phyloP scores from a whole-genome alignment of 441 rosid genomes.

The Isatis lusitanica region DNA sequence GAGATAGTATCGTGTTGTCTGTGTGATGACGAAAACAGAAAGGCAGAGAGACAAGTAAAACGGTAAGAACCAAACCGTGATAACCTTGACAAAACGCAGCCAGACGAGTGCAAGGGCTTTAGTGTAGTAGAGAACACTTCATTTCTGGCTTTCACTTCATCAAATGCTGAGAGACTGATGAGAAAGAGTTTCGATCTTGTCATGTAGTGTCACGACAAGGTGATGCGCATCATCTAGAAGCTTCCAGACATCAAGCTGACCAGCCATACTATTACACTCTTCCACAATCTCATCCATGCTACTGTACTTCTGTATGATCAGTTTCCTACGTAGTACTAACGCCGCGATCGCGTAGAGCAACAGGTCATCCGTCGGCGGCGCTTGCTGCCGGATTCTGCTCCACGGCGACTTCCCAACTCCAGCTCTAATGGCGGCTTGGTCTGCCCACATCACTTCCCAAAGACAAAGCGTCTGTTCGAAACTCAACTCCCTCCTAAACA shows the following conservation, averaged over 20 bases:
- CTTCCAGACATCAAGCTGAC: slow-evolving; percentile 96
- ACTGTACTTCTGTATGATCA: slow-evolving; percentile 79
- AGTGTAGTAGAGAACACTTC: slow-evolving; percentile 34
- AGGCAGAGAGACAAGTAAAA: not conserved
- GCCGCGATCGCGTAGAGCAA: slow-evolving; percentile 90
- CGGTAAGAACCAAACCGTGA: slow-evolving; percentile 22
- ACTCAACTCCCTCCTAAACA: slow-evolving; percentile 84
- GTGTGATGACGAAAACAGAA: slow-evolving; percentile 23
- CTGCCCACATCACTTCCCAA: slow-evolving; percentile 99
- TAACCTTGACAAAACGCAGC: slow-evolving; percentile 33
- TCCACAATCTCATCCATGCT: slow-evolving; percentile 96
- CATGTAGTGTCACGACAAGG: slow-evolving; percentile 79
- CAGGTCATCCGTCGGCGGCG: slow-evolving; percentile 86
- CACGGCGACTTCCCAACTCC: slow-evolving; percentile 83
- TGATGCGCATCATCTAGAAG: slow-evolving; percentile 86
- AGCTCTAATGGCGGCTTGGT: slow-evolving; percentile 87
- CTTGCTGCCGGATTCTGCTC: slow-evolving; percentile 78
- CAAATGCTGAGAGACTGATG: slow-evolving; percentile 34
- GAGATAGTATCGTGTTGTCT: slow-evolving; percentile 26
- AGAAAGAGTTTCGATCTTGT: slow-evolving; percentile 60
- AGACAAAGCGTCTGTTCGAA: slow-evolving; percentile 85
- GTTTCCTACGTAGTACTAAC: slow-evolving; percentile 79
- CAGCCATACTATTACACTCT: slow-evolving; percentile 93
- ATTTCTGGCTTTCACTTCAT: slow-evolving; percentile 33
- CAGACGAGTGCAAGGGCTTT: slow-evolving; percentile 35